phyloP scores from a whole-genome alignment of 345 rosid species.

The Carallia pectinifolia region DNA sequence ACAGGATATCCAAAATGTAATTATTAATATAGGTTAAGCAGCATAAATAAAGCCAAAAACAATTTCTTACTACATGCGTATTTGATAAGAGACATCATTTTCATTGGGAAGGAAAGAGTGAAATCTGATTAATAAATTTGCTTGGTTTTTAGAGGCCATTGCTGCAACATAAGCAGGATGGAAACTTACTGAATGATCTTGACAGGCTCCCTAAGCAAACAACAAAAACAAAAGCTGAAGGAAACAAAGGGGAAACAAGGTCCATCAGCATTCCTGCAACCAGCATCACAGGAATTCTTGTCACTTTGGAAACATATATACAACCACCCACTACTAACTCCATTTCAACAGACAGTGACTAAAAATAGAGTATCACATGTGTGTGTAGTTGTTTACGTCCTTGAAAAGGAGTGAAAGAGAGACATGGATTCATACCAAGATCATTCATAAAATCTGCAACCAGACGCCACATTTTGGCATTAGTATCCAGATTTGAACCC shows the following conservation, averaged over 20 bases:
- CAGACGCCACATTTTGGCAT: constrained; percentile 97
- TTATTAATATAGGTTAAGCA: too few relatives aligned
- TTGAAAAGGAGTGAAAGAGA: constrained; percentile 1
- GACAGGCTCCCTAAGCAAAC: constrained; percentile 97
- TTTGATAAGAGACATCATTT: neutral
- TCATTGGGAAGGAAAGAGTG: neutral
- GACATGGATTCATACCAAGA: constrained; percentile 52
- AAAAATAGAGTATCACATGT: neutral
- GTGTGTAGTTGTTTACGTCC: neutral
- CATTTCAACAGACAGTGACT: too few relatives aligned
- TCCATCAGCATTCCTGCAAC: constrained; percentile 96
- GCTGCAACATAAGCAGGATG: neutral
- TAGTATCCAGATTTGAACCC: constrained; percentile 92
- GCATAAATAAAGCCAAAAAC: too few relatives aligned
- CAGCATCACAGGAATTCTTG: constrained; percentile 17
- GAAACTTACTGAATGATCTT: constrained; percentile 87
- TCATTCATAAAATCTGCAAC: constrained; percentile 96
- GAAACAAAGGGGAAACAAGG: constrained; percentile 85
- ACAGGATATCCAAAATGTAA: too few relatives aligned
- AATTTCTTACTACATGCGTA: too few relatives aligned
- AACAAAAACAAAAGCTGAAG: constrained; percentile 82
- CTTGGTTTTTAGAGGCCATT: neutral
- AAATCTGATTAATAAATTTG: neutral
- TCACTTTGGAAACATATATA: constrained; percentile 1
- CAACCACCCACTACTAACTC: too few relatives aligned